Evolutionary conservation across 2,329 filamentous ascomycete species (phyloP).

Genomic region (Blastomyces emzantsi): DNA sequence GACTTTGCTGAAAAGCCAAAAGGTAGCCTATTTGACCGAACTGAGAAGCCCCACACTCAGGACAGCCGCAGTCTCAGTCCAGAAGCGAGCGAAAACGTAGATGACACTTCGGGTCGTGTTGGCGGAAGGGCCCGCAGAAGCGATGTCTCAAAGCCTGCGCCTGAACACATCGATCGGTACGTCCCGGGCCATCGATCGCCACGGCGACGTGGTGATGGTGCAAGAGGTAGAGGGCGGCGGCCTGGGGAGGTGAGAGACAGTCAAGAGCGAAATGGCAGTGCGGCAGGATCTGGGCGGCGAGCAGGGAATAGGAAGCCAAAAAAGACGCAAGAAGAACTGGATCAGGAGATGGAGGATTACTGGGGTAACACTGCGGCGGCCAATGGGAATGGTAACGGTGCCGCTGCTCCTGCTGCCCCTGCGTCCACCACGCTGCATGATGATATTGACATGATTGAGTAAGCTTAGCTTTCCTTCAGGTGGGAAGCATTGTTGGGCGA

Average conservation of each 20-base stretch:
- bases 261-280: conserved; percentile 23
- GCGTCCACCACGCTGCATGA: conserved; percentile 11
- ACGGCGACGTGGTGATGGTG: conserved; percentile 40
- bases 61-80: conserved; percentile 37
- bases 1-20: conserved; percentile 42
- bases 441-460: conserved; percentile 20
- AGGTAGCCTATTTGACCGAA: conserved; percentile 58
- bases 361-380: conserved; percentile 48
- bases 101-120: conserved; percentile 27
- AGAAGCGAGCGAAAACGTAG: conserved; percentile 24
- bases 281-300: conserved; percentile 28
- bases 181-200: conserved; percentile 51
- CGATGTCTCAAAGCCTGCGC: conserved; percentile 46
- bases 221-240: conserved; percentile 42
- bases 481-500: not conserved
- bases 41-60: conserved; percentile 40
- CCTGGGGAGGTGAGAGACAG: conserved; percentile 38
- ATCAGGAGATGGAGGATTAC: conserved; percentile 96
- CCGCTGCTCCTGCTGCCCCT: conserved; percentile 4
- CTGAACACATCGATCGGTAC: conserved; percentile 69
- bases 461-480: not conserved
- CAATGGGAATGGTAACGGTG: conserved; percentile 8
- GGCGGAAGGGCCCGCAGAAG: conserved; percentile 44
- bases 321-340: conserved; percentile 86
- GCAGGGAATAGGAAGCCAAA: conserved; percentile 51